Conservation (phyloP, 192 early-diverging fungal species). For the Helicostylum pulchrum region DNA sequence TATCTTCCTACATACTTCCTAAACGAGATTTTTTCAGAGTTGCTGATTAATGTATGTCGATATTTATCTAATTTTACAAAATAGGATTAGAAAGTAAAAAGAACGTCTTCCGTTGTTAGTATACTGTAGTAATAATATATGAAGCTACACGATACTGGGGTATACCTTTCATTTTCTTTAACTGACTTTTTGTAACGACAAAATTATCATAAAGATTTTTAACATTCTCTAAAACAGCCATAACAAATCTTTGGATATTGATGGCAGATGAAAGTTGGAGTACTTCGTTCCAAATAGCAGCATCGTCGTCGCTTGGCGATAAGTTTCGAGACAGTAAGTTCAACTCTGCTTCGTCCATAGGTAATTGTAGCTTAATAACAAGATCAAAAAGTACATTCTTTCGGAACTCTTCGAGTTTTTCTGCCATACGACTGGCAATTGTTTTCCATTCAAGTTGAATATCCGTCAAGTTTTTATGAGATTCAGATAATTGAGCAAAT, state of each 20-base stretch:
- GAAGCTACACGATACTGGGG: no score
- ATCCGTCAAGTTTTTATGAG: constrained; percentile 16
- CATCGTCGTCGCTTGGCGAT: constrained; percentile 16
- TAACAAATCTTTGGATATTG: constrained; percentile 27
- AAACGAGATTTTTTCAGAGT: constrained; percentile 52
- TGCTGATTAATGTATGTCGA: no score
- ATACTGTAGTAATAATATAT: no score
- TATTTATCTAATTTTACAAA: no score
- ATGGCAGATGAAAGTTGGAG: constrained; percentile 17
- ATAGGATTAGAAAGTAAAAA: no score
- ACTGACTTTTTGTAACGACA: no score
- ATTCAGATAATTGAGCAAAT: constrained; percentile 4
- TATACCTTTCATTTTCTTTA: no score
- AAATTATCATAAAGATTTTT: no score
- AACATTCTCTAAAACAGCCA: no score
- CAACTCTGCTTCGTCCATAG: constrained; percentile 26
- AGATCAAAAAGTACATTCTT: constrained; percentile 23
- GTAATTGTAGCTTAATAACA: constrained; percentile 28
- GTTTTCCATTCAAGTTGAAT: constrained; percentile 11
- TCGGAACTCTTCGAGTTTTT: constrained; percentile 25
- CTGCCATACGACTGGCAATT: constrained; percentile 23
- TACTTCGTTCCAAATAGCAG: constrained; percentile 23
- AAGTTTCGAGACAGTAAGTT: constrained; percentile 9
- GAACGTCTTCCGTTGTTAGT: no score
- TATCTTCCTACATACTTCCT: constrained; percentile 39